These are phyloP conservation scores for Tolypocladium pustulatum DNA, from an alignment of 2,329 filamentous ascomycete genomes.

Conservation along the genomic window DNA sequence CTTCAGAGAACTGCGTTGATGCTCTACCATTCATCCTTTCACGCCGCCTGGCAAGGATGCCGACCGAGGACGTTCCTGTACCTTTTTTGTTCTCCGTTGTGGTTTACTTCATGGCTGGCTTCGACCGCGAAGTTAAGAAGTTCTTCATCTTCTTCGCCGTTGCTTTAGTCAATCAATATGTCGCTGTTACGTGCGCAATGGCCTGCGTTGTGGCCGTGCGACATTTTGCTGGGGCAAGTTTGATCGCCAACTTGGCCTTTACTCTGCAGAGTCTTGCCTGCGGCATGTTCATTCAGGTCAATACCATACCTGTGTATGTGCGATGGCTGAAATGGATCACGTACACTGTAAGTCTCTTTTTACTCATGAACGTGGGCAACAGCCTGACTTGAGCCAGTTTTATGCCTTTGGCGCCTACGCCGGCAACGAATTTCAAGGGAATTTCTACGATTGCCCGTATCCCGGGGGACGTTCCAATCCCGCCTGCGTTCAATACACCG, in stretches of 20 bases:
- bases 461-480: conserved; percentile 52
- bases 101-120: conserved; percentile 71
- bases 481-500: conserved; percentile 57
- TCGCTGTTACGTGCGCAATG: conserved; percentile 61
- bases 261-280: conserved; percentile 67
- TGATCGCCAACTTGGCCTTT: conserved; percentile 63
- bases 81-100: conserved; percentile 61
- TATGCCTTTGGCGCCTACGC: conserved; percentile 63
- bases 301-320: conserved; percentile 67
- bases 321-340: conserved; percentile 61
- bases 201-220: conserved; percentile 55
- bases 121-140: conserved; percentile 49
- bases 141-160: conserved; percentile 67
- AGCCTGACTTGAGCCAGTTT: conserved; percentile 31
- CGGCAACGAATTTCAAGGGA: conserved; percentile 61
- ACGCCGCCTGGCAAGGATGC: conserved; percentile 54
- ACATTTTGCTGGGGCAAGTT: conserved; percentile 58
- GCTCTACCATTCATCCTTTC: conserved; percentile 61
- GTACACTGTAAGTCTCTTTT: conserved; percentile 7
- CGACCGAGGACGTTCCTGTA: conserved; percentile 63
- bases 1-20: conserved; percentile 60
- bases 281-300: conserved; percentile 65
- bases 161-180: conserved; percentile 60
- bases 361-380: too few species aligned
- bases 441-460: conserved; percentile 63